Percentiles rank a stretch among this genome's conserved stretches.
Evolutionary conservation across 192 early-diverging fungal genomes (phyloP).

Genomic region (Podila verticillata): DNA sequence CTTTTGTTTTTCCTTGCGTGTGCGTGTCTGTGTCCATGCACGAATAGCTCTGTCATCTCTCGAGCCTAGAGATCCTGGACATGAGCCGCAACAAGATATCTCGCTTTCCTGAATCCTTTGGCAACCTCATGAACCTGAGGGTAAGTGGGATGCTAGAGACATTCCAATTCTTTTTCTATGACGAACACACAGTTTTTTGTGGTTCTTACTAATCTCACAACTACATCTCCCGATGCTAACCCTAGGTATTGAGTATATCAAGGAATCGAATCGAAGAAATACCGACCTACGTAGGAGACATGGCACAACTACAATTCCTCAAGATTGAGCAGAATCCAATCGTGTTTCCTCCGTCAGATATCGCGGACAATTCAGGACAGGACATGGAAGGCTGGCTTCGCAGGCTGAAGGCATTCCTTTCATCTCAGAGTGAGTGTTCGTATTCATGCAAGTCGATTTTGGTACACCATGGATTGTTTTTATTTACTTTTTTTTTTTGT

Average conservation of each 20-base stretch:
- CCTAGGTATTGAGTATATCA: slow-evolving; percentile 51
- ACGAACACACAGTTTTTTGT: background rate
- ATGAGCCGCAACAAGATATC: slow-evolving; percentile 55
- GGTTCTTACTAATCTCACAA: background rate
- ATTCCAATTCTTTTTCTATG: background rate
- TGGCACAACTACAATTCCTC: slow-evolving; percentile 52
- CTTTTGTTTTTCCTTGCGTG: background rate
- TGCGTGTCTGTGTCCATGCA: background rate
- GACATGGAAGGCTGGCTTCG: slow-evolving; percentile 42
- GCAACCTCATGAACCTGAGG: slow-evolving; percentile 48
- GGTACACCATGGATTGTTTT: background rate
- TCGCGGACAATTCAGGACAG: slow-evolving; percentile 25
- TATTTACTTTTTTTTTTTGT: background rate
- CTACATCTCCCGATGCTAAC: background rate
- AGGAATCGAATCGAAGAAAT: slow-evolving; percentile 48
- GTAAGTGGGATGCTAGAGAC: slow-evolving; percentile 12
- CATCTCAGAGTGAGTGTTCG: slow-evolving; percentile 2
- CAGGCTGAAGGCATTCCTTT: slow-evolving; percentile 22
- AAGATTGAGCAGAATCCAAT: slow-evolving; percentile 55
- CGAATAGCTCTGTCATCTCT: slow-evolving; percentile 48
- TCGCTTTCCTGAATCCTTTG: slow-evolving; percentile 47
- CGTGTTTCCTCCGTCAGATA: slow-evolving; percentile 37
- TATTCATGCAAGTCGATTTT: background rate
- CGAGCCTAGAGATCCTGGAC: slow-evolving; percentile 52
- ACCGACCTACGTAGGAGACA: slow-evolving; percentile 51